Base-by-base conservation (phyloP, 331 rosid genomes). In the Cydonia oblonga region DNA sequence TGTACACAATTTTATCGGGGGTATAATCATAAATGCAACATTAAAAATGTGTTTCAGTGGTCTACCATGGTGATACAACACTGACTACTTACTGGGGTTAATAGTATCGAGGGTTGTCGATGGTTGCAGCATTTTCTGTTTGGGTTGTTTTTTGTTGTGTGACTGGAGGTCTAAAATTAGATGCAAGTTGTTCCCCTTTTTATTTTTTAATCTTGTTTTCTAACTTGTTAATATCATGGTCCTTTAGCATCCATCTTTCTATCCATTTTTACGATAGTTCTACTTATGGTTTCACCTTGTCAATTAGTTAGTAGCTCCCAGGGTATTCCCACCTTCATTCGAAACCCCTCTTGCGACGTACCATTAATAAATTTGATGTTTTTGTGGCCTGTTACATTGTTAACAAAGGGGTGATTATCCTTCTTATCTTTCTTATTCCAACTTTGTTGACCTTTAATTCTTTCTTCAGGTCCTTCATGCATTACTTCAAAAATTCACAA, bases 381-480 rank as follows among this genome's bases (percentile, higher is more conserved):
- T 16, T 9, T 5, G 51, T 35, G 73, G 52, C 33, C 22, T 59
- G 33, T 59, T 59, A 8, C 35, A 25, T 59, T 29, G 44, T 52
- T 18, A 29, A 52, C 5, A 9, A 58, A 26, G 25, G 28, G 5
- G 51, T 44, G 23, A 69, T 24, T 24, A 33, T 53, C 38, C 66
- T 63, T 28, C 6, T 14, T 33, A 10, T 56, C 33, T 5, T 70
- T 29, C 26, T 51, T 65, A 9, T 51, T 42, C 32, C 14, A 56
- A 61, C 6, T 66, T 28, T 40, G 16, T 19, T 56, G 58, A 64
- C 38, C 2, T 49, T 16, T 70, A 73, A 5, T 75, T 70, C 42
- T 26, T 58, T 71, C 72, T 26, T 33, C 80, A 86, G 90, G 83
- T 86, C 72, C 90, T 86, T 28, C 90, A 86, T 73, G 78, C 83